Evolutionary conservation across 306 rosid genomes (phyloP), one percentile per base, ranked within the genome.

Genomic region (Rosa rugosa): DNA sequence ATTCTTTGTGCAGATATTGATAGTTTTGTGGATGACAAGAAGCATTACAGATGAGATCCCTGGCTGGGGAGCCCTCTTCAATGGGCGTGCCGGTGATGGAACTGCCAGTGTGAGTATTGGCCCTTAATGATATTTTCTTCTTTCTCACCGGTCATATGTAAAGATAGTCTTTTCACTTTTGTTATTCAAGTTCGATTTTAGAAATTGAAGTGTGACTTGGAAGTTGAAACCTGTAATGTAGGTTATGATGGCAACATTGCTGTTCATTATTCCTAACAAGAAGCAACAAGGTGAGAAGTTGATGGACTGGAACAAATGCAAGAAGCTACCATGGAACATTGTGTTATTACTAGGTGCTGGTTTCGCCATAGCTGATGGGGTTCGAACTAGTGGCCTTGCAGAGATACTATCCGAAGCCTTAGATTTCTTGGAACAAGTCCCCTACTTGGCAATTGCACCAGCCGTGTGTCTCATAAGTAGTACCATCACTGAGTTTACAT

Each of bases 231-330:
- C 4, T 20, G 23, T 11, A 17, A 71, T 80, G 80, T 53, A 94
- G 98, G 94, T 94, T 44, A 46, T 91, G 87, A 93, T 85, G 84
- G 97, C 94, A 72, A 89, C 93, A 0, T 77, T 91, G 49, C 72
- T 94, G 71, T 94, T 92, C 89, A 90, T 94, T 89, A 89, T 92
- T 63, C 98, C 98, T 67, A 94, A 84, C 95, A 89, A 80, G 84
- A 88, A 91, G 84, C 84, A 81, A 75, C 56, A 64, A 12, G 98
- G 97, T 4, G 97, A 94, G 84, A 94, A 85, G 81, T 87, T 94
- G 67, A 92, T 94, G 99, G 89, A 84, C 74, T 94, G 97, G 99
- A 88, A 91, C 83, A 95, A 92, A 51, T 94, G 99, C 89, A 91
- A 89, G 83, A 92, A 84, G 80, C 85, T 94, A 22, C 98, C 97